Evolutionary conservation across 306 rosid genomes (phyloP), one percentile per base, ranked within the genome.

Genomic region (Elaeagnus macrophylla): DNA sequence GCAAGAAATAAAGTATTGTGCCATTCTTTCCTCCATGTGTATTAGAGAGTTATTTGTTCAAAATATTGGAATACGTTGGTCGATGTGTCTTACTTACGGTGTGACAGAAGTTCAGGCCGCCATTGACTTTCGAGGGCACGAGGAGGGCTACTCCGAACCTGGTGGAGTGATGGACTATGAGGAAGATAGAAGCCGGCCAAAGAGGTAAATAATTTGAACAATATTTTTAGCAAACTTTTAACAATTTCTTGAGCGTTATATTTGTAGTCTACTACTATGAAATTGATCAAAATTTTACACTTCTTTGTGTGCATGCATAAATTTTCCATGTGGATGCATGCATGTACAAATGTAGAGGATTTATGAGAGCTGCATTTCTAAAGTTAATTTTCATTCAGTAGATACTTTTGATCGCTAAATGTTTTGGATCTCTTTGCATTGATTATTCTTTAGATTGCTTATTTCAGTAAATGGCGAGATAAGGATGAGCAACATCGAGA

Each of bases 71-170:
- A 74, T 79, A 75, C 81, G 64, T 78, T 84, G 78, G 99, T 87
- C 94, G 95, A 93, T 73, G 79, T 68, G 89, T 84, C 96, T 87
- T 91, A 86, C 95, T 90, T 87, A 93, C 96, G 47, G 72, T 79
- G 95, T 93, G 99, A 95, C 99, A 93, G 99, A 93, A 93, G 99
- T 79, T 87, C 81, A 93, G 99, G 99, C 82, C 76, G 84, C 77
- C 95, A 45, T 76, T 79, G 94, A 84, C 85, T 80, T 75, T 89
- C 76, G 96, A 83, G 94, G 96, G 75, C 94, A 84, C 66, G 95
- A 87, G 83, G 99, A 87, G 99, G 77, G 77, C 87, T 77, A 77
- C 93, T 80, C 96, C 69, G 99, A 93, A 82, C 80, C 88, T 84
- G 94, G 99, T 84, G 96, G 95, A 87, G 99, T 93, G 80, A 93